These are phyloP conservation scores for Irineochytrium annulatum DNA, from an alignment of 192 early-diverging fungal species.

Conservation along the genomic window DNA sequence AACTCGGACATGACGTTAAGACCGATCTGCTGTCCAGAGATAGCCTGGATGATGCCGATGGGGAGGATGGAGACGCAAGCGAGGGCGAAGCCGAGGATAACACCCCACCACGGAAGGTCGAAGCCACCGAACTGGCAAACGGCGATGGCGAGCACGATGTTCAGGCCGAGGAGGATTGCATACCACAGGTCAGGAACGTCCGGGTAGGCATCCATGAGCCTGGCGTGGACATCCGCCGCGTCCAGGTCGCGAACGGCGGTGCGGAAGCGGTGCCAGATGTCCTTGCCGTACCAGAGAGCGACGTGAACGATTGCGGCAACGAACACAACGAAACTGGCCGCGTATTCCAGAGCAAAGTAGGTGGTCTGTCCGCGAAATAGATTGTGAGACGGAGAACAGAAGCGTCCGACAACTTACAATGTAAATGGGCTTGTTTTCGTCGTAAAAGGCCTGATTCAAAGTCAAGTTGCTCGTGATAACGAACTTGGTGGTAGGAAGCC, in stretches of 20 bases:
- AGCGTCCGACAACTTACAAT: too few relatives aligned
- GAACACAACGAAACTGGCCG: conserved; percentile 39
- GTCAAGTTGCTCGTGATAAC: not conserved
- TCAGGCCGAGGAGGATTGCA: conserved; percentile 37
- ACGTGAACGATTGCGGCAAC: conserved; percentile 55
- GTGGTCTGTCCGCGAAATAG: conserved; percentile 2
- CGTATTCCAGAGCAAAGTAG: conserved; percentile 10
- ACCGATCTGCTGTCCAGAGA: conserved; percentile 74
- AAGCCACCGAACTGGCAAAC: conserved; percentile 37
- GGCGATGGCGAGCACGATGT: conserved; percentile 33
- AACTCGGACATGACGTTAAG: conserved; percentile 86
- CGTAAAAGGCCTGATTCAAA: conserved; percentile 13
- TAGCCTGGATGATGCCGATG: conserved; percentile 78
- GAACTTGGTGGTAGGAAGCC: not conserved
- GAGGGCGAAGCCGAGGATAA: conserved; percentile 18
- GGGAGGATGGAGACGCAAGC: conserved; percentile 24
- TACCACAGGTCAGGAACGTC: conserved; percentile 69
- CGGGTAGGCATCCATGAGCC: conserved; percentile 68
- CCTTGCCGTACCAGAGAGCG: conserved; percentile 51
- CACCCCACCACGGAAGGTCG: conserved; percentile 72
- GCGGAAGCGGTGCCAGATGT: conserved; percentile 9
- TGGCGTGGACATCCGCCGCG: conserved; percentile 55
- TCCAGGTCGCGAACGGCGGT: conserved; percentile 8
- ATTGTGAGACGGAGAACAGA: too few relatives aligned
- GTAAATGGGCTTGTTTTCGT: conserved; percentile 3